phyloP scores from a whole-genome alignment of 257 asterid genomes.

The Nicotiana undulata region DNA sequence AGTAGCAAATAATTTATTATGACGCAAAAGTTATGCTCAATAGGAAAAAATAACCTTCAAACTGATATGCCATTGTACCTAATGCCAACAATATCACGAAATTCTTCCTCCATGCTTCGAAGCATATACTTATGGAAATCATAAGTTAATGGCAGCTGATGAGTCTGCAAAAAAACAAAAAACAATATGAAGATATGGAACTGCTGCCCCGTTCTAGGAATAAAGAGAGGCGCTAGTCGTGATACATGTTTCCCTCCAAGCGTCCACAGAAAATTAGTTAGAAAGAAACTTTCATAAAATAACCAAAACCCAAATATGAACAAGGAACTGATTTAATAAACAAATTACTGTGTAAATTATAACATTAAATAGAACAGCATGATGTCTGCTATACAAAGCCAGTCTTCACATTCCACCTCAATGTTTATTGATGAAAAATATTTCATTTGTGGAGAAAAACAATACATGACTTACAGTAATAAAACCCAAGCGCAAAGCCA shows the following conservation, averaged over 20 bases:
- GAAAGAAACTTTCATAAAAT: background rate
- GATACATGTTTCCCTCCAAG: background rate
- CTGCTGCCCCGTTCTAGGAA: background rate
- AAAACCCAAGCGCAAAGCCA: slow-evolving; percentile 82
- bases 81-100: slow-evolving; percentile 90
- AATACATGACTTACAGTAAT: slow-evolving; percentile 45
- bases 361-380: background rate
- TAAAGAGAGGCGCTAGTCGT: background rate
- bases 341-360: background rate
- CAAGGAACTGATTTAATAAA: background rate
- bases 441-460: slow-evolving; percentile 2
- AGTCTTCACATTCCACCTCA: background rate
- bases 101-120: slow-evolving; percentile 97
- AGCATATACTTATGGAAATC: slow-evolving; percentile 94
- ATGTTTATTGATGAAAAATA: background rate
- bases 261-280: background rate
- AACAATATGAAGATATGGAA: slow-evolving; percentile 1
- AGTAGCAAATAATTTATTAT: background rate
- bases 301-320: background rate
- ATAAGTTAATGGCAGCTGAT: slow-evolving; percentile 73
- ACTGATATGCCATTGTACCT: slow-evolving; percentile 37
- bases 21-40: background rate
- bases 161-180: slow-evolving; percentile 56
- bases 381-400: background rate
- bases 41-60: background rate